Base-by-base conservation (phyloP, 106 monocot species). In the Dendrobium chrysotoxum region DNA sequence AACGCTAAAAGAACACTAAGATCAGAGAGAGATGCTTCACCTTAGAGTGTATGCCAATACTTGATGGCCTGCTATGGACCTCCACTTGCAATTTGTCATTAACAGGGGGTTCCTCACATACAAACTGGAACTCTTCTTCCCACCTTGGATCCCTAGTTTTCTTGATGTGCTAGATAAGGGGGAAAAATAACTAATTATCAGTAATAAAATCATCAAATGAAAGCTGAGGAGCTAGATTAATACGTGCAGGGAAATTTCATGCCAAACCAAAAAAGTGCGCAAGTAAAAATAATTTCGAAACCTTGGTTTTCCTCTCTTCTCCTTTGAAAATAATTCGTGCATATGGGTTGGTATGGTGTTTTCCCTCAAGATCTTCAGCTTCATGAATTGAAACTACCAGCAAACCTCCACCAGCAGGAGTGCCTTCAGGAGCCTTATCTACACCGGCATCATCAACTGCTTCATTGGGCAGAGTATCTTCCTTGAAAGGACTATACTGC, bases 221-320 rank as follows among this genome's bases (percentile, higher is more conserved):
- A 30, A 15, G 17, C 4, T 4, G 35, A 35, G 3, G 35, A 35
- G 3, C 35, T 35, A 35, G 35, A 35, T 35, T 3, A 40, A 72
- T 25, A 44, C 9, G 9, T 44, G 44, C 8, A 9, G 6, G 44
- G 44, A 44, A 44, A 44, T 44, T 44, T 44, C 44, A 4, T 44
- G 44, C 44, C 44, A 44, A 46, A 46, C 0, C 50, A 50, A 50
- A 50, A 50, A 50, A 50, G 1, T 3, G 15, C 3, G 15, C 2
- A 45, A 30, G 31, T 2, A 28, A 76, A 26, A 50, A 21, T 46
- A 76, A 46, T 76, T 46, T 45, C 16, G 6, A 18, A 85, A 92
- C 96, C 96, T 92, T 90, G 13, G 96, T 96, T 79, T 89, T 95
- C 68, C 67, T 90, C 84, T 88, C 81, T 64, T 95, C 92, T 45